Percentiles rank a stretch among this genome's conserved stretches.
phyloP scores from a whole-genome alignment of 2,329 filamentous ascomycete genomes.

The Colletotrichum salicis region DNA sequence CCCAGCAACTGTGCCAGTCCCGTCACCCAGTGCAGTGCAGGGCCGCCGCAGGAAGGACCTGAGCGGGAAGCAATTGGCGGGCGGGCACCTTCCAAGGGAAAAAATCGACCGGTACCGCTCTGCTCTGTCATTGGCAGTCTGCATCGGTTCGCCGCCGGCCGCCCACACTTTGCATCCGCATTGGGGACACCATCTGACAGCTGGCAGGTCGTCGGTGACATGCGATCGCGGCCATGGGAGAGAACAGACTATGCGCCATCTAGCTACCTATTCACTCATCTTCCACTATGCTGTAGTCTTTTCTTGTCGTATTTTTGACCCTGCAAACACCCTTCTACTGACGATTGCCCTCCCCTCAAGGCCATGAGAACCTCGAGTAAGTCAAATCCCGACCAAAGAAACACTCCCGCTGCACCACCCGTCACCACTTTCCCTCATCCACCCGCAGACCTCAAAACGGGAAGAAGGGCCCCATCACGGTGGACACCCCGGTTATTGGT shows the following conservation, averaged over 20 bases:
- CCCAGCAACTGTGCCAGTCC: background rate
- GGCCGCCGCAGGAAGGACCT: background rate
- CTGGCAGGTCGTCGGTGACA: background rate
- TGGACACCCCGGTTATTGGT: conserved; percentile 26
- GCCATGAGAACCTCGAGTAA: background rate
- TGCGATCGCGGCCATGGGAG: background rate
- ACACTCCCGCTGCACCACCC: background rate
- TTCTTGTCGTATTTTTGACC: background rate
- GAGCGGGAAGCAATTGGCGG: conserved; percentile 3
- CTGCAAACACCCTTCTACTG: too few relatives aligned
- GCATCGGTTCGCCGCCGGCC: background rate
- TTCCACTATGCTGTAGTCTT: background rate
- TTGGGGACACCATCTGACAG: background rate
- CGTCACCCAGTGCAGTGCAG: too few relatives aligned
- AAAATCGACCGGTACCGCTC: conserved; percentile 29
- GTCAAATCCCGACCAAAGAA: background rate
- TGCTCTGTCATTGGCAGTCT: background rate
- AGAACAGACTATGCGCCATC: too few relatives aligned
- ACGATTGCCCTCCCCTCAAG: background rate
- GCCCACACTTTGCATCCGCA: background rate
- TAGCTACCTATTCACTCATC: background rate
- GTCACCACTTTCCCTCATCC: background rate
- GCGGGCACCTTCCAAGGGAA: background rate
- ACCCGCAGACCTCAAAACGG: background rate
- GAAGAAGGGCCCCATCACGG: background rate